Percentiles rank a stretch among this genome's conserved stretches.
phyloP scores from a whole-genome alignment of 2,329 filamentous ascomycete genomes.

The Claviceps pazoutovae region DNA sequence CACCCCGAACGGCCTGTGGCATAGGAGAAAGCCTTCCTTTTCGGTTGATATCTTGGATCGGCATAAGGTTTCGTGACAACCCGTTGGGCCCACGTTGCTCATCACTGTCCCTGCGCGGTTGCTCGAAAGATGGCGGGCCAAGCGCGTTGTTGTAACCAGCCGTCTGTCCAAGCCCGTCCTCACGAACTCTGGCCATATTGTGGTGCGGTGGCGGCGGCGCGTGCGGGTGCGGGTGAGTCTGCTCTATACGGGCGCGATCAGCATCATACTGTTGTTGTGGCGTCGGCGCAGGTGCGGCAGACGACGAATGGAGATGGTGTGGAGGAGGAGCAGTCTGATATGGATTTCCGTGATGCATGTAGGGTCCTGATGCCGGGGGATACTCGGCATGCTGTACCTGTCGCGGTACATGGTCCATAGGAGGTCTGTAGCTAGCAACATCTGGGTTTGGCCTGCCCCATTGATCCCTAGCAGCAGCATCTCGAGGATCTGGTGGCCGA shows the following conservation, averaged over 20 bases:
- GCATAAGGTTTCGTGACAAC: slow-evolving; percentile 53
- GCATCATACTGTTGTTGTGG: slow-evolving; percentile 30
- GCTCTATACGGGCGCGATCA: slow-evolving; percentile 32
- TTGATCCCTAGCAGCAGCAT: slow-evolving; percentile 16
- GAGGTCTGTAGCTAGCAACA: slow-evolving; percentile 19
- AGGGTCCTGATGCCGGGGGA: slow-evolving; percentile 27
- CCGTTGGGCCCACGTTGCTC: slow-evolving; percentile 24
- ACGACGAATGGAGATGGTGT: slow-evolving; percentile 23
- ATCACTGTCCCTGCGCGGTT: slow-evolving; percentile 21
- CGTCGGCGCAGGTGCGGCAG: slow-evolving; percentile 17
- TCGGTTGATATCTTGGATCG: slow-evolving; percentile 66
- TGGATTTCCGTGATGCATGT: slow-evolving; percentile 16
- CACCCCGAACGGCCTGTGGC: slow-evolving; percentile 86
- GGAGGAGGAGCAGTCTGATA: slow-evolving; percentile 19
- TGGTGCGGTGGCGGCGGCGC: slow-evolving; percentile 20
- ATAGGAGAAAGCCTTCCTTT: slow-evolving; percentile 76
- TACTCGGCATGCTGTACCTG: slow-evolving; percentile 30
- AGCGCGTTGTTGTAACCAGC: slow-evolving; percentile 33
- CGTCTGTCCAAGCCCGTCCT: slow-evolving; percentile 36
- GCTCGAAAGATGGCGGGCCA: slow-evolving; percentile 26
- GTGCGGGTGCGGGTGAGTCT: slow-evolving; percentile 23
- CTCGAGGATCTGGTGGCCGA: slow-evolving; percentile 24
- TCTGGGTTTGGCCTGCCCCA: slow-evolving; percentile 17
- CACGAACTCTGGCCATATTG: slow-evolving; percentile 25
- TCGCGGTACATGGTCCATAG: slow-evolving; percentile 26